Evolutionary conservation across 768 basidiomycete genomes (phyloP).

Genomic region (Phylloporus scabripes): DNA sequence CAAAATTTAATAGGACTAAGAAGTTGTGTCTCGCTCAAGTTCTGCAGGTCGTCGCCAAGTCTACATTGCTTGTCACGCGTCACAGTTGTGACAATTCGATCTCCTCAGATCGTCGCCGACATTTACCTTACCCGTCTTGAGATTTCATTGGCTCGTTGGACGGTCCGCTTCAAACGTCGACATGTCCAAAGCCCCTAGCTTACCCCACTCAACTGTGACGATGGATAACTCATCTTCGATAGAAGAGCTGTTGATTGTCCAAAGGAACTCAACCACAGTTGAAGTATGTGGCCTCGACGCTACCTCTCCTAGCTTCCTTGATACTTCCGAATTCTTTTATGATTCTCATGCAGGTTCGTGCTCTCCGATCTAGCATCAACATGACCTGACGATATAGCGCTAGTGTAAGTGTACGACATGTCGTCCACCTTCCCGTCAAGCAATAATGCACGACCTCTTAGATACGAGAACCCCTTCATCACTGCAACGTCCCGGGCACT

Average conservation of each 20-base stretch:
- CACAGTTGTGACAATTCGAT: not conserved
- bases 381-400: constrained; percentile 4
- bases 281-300: constrained; percentile 62
- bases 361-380: constrained; percentile 1
- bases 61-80: not conserved
- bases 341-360: constrained; percentile 64
- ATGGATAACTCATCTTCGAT: constrained; percentile 11
- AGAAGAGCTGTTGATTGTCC: constrained; percentile 31
- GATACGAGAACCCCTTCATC: constrained; percentile 76
- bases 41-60: too few relatives aligned
- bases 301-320: constrained; percentile 40
- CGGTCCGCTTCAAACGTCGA: not conserved
- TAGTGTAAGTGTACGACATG: constrained; percentile 25
- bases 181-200: constrained; percentile 11
- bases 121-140: not conserved
- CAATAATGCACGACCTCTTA: constrained; percentile 23
- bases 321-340: constrained; percentile 57
- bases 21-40: not conserved
- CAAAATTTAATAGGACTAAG: not conserved
- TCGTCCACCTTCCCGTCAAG: not conserved
- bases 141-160: not conserved
- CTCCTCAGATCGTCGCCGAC: not conserved
- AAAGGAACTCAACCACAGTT: constrained; percentile 50
- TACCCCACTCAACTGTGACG: not conserved
- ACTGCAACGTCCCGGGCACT: constrained; percentile 70